These are phyloP conservation scores for Lentinula detonsa DNA, from an alignment of 768 basidiomycete species.

Conservation along the genomic window DNA sequence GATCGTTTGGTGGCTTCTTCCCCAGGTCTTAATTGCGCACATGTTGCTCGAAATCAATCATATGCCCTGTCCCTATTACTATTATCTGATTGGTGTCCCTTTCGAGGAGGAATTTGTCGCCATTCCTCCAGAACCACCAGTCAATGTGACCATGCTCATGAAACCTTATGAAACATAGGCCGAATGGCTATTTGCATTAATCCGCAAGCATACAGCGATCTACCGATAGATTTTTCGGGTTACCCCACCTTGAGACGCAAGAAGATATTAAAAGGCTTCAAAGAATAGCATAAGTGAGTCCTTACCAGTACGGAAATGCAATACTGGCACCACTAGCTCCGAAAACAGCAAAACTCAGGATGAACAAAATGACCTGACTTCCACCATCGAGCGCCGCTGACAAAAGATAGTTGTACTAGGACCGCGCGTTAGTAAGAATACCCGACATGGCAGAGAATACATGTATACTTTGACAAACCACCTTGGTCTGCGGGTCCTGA, in stretches of 20 bases:
- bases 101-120: neutral
- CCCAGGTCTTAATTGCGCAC: too few species aligned
- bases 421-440: neutral
- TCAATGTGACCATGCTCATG: too few species aligned
- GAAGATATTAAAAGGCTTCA: neutral
- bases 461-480: conserved; percentile 39
- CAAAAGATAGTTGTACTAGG: conserved; percentile 36
- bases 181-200: neutral
- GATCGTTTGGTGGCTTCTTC: too few species aligned
- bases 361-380: conserved; percentile 42
- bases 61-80: neutral
- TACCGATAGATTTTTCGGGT: conserved; percentile 29
- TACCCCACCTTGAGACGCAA: conserved; percentile 24
- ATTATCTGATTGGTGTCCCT: neutral
- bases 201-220: conserved; percentile 28
- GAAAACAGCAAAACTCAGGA: conserved; percentile 30
- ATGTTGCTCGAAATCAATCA: neutral
- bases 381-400: conserved; percentile 47
- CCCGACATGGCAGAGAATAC: neutral
- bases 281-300: neutral
- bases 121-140: neutral
- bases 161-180: too few species aligned
- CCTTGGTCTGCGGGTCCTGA: conserved; percentile 32
- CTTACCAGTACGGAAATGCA: conserved; percentile 42
- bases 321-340: conserved; percentile 37